These are phyloP conservation scores for Vitis labrusca DNA, from an alignment of 164 flowering plant species.

Conservation along the genomic window DNA sequence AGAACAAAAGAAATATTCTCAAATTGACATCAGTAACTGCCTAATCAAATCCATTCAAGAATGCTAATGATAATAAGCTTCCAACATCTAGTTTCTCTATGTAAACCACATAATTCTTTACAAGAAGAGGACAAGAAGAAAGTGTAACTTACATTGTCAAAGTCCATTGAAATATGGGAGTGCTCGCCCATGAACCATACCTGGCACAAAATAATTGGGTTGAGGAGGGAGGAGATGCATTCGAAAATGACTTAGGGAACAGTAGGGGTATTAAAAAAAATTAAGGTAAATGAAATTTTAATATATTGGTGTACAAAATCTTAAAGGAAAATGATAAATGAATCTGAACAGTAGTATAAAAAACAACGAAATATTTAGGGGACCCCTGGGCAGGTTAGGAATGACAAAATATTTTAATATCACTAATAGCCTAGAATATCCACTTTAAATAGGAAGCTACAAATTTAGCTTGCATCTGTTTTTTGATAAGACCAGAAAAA, in stretches of 20 bases:
- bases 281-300: too few relatives aligned
- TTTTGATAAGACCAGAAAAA: too few relatives aligned
- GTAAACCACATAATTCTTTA: not conserved
- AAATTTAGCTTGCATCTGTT: too few relatives aligned
- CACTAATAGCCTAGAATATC: too few relatives aligned
- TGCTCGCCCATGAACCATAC: conserved; percentile 86
- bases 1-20: conserved; percentile 10
- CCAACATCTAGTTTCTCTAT: not conserved
- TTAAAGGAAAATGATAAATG: too few relatives aligned
- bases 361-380: too few relatives aligned
- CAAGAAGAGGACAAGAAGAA: not conserved
- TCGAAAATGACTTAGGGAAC: not conserved
- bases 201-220: conserved; percentile 28
- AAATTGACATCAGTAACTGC: not conserved
- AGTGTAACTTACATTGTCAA: conserved; percentile 64
- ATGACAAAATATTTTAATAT: too few relatives aligned
- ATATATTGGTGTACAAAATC: too few relatives aligned
- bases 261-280: too few relatives aligned
- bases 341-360: too few relatives aligned
- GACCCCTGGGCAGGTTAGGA: too few relatives aligned
- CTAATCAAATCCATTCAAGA: not conserved
- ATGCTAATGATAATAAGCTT: not conserved
- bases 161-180: conserved; percentile 79
- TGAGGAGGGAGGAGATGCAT: not conserved
- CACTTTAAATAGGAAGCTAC: too few relatives aligned